Evolutionary conservation across 345 rosid genomes (phyloP).

Genomic region (Adansonia digitata): DNA sequence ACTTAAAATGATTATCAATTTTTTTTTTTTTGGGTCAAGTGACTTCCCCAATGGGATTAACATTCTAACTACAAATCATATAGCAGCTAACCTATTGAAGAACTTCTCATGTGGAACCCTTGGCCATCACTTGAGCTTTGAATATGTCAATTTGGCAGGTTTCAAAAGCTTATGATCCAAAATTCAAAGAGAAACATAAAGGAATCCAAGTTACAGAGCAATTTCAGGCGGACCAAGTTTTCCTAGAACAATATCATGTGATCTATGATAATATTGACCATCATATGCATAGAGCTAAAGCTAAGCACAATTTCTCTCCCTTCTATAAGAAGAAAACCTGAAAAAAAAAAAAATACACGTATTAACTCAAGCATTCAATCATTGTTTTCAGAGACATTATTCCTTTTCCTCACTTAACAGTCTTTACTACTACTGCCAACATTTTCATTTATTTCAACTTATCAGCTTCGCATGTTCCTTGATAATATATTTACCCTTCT

Average conservation of each 20-base stretch:
- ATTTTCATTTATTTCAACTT: not conserved
- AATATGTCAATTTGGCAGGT: conserved; percentile 5
- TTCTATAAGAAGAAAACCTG: not conserved
- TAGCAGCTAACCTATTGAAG: not conserved
- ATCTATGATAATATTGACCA: not conserved
- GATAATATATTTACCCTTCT: not conserved
- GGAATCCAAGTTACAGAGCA: too few relatives aligned
- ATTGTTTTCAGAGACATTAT: not conserved
- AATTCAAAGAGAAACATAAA: not conserved
- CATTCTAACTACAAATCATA: not conserved
- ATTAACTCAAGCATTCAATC: not conserved
- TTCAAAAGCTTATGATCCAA: not conserved
- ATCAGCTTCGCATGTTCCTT: not conserved
- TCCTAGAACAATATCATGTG: too few relatives aligned
- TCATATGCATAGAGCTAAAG: too few relatives aligned
- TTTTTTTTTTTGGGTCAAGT: not conserved
- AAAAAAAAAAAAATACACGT: too few relatives aligned
- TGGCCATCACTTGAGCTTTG: not conserved
- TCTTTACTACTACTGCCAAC: not conserved
- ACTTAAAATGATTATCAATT: not conserved
- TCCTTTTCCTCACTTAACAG: not conserved
- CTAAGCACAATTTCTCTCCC: not conserved
- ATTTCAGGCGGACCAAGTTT: not conserved
- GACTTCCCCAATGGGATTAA: not conserved
- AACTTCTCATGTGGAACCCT: not conserved